Evolutionary conservation across 257 asterid genomes (phyloP).

Genomic region (Lycium ferocissimum): DNA sequence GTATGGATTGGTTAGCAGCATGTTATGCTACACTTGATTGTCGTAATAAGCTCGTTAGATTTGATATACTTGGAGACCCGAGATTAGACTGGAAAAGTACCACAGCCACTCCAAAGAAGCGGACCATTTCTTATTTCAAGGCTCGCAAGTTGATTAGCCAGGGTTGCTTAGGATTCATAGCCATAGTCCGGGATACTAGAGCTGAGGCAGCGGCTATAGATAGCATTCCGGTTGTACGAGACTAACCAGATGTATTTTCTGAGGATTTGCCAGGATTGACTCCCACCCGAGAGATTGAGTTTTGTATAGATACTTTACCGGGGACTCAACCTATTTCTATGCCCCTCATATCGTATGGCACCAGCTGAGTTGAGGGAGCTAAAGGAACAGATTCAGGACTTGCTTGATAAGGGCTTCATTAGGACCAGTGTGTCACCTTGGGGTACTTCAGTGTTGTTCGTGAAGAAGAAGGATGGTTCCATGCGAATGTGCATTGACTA

Average conservation of each 20-base stretch:
- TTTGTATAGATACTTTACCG: neutral
- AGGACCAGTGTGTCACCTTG: neutral
- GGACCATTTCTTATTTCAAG: too few relatives aligned
- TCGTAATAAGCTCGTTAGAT: too few relatives aligned
- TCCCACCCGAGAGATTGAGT: neutral
- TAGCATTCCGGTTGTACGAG: neutral
- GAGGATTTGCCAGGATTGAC: conserved; percentile 18
- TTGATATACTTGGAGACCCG: too few relatives aligned
- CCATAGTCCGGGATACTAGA: neutral
- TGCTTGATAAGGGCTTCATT: too few relatives aligned
- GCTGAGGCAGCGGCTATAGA: neutral
- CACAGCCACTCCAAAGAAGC: too few relatives aligned
- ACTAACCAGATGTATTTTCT: conserved; percentile 1
- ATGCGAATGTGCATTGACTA: too few relatives aligned
- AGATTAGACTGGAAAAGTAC: too few relatives aligned
- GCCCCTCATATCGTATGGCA: conserved; percentile 1
- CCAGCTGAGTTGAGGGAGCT: neutral
- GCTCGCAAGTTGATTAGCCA: neutral
- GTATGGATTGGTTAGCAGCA: too few relatives aligned
- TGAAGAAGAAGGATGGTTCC: too few relatives aligned
- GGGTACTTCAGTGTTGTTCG: neutral
- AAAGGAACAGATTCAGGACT: neutral
- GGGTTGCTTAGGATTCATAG: neutral
- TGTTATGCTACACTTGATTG: too few relatives aligned
- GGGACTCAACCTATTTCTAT: neutral